Conservation (phyloP, 768 basidiomycete genomes). For the Termitomyces sp. region DNA sequence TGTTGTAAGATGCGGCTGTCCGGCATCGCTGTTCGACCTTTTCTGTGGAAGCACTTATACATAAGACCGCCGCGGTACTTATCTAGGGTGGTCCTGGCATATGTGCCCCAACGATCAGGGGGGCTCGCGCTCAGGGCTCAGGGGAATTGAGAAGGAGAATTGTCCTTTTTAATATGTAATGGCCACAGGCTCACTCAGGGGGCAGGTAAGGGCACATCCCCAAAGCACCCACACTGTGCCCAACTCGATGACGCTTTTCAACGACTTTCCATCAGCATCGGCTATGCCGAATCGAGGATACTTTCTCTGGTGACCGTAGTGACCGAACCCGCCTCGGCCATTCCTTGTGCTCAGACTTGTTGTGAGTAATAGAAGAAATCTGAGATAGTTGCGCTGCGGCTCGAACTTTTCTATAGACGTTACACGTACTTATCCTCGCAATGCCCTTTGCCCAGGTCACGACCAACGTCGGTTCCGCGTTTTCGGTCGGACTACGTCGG, state of each 20-base stretch:
- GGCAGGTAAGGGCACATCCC: not conserved
- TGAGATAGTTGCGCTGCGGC: not conserved
- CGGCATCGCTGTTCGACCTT: not conserved
- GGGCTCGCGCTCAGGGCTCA: not conserved
- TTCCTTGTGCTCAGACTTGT: not conserved
- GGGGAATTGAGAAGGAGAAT: not conserved
- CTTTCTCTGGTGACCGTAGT: too few species aligned
- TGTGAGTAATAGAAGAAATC: not conserved
- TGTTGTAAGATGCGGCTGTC: not conserved
- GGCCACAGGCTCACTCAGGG: not conserved
- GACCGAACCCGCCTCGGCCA: not conserved
- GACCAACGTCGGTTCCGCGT: slow-evolving; percentile 1
- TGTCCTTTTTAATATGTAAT: not conserved
- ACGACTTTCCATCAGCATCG: not conserved
- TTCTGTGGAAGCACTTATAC: not conserved
- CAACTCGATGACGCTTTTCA: too few species aligned
- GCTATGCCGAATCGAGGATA: not conserved
- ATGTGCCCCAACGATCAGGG: too few species aligned
- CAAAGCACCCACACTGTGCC: not conserved
- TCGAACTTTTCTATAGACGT: not conserved
- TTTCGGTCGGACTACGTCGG: not conserved
- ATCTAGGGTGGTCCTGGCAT: not conserved
- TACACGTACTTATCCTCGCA: not conserved
- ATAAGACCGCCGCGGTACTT: not conserved
- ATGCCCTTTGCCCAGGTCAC: slow-evolving; percentile 7